Conservation (phyloP, 2,329 filamentous ascomycete species). For the Dothidotthia symphoricarpi region DNA sequence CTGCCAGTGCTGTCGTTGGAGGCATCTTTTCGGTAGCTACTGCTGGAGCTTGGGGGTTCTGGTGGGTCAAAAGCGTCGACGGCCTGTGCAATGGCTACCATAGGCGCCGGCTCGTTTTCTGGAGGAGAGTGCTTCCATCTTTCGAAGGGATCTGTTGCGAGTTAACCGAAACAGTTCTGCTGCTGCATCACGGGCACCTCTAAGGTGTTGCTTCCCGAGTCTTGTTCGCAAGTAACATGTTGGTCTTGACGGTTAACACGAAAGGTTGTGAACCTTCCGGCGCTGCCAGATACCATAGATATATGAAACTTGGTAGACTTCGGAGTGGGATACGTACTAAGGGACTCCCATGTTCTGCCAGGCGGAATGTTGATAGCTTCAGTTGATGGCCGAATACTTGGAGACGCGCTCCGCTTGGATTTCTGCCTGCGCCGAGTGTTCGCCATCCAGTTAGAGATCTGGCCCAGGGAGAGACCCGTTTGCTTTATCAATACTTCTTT, state of each 20-base stretch:
- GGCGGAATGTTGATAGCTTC: slow-evolving; percentile 72
- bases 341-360: slow-evolving; percentile 54
- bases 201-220: slow-evolving; percentile 3
- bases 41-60: slow-evolving; percentile 35
- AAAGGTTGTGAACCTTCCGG: slow-evolving; percentile 26
- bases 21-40: slow-evolving; percentile 47
- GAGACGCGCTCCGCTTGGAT: slow-evolving; percentile 68
- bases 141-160: slow-evolving; percentile 60
- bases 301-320: slow-evolving; percentile 17
- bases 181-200: slow-evolving; percentile 14
- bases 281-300: slow-evolving; percentile 12
- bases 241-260: slow-evolving; percentile 10
- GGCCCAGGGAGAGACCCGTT: slow-evolving; percentile 77
- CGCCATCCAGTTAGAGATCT: slow-evolving; percentile 90
- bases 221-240: background rate
- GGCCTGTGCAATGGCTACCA: slow-evolving; percentile 63
- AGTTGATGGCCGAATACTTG: slow-evolving; percentile 61
- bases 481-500: slow-evolving; percentile 75
- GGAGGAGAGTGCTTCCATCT: slow-evolving; percentile 69
- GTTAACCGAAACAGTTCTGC: slow-evolving; percentile 42
- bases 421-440: slow-evolving; percentile 84
- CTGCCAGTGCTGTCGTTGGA: slow-evolving; percentile 51
- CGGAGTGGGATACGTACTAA: slow-evolving; percentile 32
- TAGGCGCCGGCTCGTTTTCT: slow-evolving; percentile 65
- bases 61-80: slow-evolving; percentile 45